phyloP scores from a whole-genome alignment of 805 yeast species.

The Pichia kluyveri region DNA sequence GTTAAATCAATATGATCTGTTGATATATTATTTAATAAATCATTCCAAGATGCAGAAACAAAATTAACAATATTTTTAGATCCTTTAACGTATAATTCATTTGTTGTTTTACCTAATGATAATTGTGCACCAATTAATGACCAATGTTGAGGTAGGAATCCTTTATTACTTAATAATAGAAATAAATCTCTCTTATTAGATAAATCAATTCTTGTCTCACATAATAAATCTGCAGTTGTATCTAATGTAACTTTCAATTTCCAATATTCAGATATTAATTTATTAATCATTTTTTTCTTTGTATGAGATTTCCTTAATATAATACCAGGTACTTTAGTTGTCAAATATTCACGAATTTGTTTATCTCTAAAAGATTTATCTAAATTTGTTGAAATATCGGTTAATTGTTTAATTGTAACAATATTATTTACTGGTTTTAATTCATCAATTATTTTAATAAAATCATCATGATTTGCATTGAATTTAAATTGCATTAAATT shows the following conservation, averaged over 20 bases:
- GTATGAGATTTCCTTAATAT: conserved; percentile 5
- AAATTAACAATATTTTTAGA: conserved; percentile 20
- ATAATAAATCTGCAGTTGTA: conserved; percentile 6
- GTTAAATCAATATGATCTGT: conserved; percentile 16
- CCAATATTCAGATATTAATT: conserved; percentile 21
- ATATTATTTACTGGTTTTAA: conserved; percentile 17
- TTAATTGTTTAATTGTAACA: conserved; percentile 17
- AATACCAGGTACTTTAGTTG: conserved; percentile 3
- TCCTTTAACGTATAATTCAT: conserved; percentile 23
- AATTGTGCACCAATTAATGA: conserved; percentile 27
- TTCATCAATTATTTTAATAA: conserved; percentile 20
- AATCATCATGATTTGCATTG: conserved; percentile 16
- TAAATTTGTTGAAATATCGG: conserved; percentile 10
- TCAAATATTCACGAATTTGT: conserved; percentile 19
- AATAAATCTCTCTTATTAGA: conserved; percentile 24
- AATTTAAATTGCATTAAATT: conserved; percentile 23
- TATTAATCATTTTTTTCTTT: conserved; percentile 16
- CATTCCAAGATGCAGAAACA: conserved; percentile 27
- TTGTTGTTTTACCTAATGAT: conserved; percentile 18
- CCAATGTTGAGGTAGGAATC: conserved; percentile 27
- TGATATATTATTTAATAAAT: conserved; percentile 21
- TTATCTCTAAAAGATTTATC: conserved; percentile 13
- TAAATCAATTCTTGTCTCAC: conserved; percentile 17
- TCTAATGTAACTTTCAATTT: conserved; percentile 12
- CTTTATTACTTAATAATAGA: conserved; percentile 24